Conservation (phyloP, 192 early-diverging fungal genomes). For the Coemansia aciculifera region DNA sequence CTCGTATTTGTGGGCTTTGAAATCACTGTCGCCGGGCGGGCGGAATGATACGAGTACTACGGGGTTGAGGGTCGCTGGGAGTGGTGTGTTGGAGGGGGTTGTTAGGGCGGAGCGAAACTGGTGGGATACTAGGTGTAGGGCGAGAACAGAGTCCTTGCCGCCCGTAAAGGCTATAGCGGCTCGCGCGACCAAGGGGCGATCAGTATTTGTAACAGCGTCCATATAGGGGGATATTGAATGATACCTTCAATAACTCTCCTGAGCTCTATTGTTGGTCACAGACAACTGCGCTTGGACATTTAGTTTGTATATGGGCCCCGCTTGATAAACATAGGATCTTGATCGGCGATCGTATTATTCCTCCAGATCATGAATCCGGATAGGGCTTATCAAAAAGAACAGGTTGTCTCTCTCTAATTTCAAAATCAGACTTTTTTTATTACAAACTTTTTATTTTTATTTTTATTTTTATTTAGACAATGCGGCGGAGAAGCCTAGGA, state of each 20-base stretch:
- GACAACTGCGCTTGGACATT: background rate
- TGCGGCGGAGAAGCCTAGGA: conserved; percentile 11
- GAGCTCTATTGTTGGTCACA: background rate
- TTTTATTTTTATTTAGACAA: background rate
- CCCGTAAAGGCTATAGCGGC: conserved; percentile 63
- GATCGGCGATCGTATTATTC: background rate
- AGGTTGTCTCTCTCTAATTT: background rate
- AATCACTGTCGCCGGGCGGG: conserved; percentile 43
- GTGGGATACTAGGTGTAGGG: conserved; percentile 45
- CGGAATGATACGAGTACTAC: conserved; percentile 57
- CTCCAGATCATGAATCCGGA: no score
- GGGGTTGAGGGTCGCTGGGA: conserved; percentile 13
- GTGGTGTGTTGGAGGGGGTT: background rate
- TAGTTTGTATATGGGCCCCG: background rate
- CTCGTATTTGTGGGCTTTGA: conserved; percentile 58
- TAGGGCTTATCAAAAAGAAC: no score
- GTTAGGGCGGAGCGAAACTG: conserved; percentile 13
- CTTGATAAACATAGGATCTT: background rate
- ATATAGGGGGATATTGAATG: background rate
- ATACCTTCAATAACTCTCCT: background rate
- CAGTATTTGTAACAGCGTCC: background rate
- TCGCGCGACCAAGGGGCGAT: background rate
- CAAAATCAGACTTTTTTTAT: background rate
- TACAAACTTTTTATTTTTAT: background rate
- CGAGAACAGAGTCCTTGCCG: conserved; percentile 63